Conservation (phyloP, 139 green algal genomes). For the Microglena sp. region DNA sequence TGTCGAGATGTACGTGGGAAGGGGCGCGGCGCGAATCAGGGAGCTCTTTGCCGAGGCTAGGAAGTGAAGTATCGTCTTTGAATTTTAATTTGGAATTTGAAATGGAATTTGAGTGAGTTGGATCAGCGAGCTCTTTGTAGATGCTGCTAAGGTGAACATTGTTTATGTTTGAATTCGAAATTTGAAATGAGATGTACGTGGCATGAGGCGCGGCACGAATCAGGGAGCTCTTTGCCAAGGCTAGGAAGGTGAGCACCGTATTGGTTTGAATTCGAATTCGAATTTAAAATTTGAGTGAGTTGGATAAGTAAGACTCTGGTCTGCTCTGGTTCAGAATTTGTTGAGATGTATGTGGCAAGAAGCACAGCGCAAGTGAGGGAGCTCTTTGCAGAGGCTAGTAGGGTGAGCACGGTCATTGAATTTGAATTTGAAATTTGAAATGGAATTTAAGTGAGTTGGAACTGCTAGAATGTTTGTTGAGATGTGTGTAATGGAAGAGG, state of each 20-base stretch:
- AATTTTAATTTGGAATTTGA: too few relatives aligned
- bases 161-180: too few relatives aligned
- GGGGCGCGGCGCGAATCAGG: constrained; percentile 78
- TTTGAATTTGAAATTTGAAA: too few relatives aligned
- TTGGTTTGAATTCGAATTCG: too few relatives aligned
- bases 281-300: too few relatives aligned
- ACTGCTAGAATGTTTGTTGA: too few relatives aligned
- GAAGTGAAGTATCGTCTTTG: too few relatives aligned
- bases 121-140: constrained; percentile 89
- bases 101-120: constrained; percentile 95
- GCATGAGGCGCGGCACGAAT: constrained; percentile 82
- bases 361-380: constrained; percentile 83
- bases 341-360: constrained; percentile 96
- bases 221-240: constrained; percentile 84
- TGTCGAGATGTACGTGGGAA: constrained; percentile 97
- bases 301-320: too few relatives aligned
- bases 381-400: constrained; percentile 88
- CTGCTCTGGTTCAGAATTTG: constrained; percentile 92
- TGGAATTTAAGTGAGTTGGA: too few relatives aligned
- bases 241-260: constrained; percentile 57
- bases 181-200: constrained; percentile 97
- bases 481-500: too few relatives aligned
- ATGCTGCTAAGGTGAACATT: too few relatives aligned
- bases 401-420: too few relatives aligned
- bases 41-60: constrained; percentile 90